Evolutionary conservation across 1,284 basidiomycete species (phyloP).

Genomic region (Malassezia psittaci): DNA sequence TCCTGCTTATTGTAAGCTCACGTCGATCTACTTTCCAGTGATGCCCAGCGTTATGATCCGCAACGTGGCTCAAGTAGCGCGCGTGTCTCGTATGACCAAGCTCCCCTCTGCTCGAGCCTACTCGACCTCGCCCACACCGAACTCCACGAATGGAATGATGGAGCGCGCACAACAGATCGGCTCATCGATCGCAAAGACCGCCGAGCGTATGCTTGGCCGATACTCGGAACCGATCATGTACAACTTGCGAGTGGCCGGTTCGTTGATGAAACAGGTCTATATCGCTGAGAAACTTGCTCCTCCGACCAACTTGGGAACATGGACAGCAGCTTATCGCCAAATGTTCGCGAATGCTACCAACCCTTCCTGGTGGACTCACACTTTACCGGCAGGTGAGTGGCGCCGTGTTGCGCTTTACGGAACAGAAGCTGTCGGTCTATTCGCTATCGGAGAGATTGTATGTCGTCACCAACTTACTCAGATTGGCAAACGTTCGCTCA

Average conservation of each 20-base stretch:
- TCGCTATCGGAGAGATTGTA: constrained; percentile 52
- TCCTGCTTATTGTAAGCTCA: background rate
- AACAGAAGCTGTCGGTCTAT: constrained; percentile 76
- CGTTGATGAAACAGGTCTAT: constrained; percentile 82
- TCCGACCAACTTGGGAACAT: constrained; percentile 59
- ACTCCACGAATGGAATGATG: background rate
- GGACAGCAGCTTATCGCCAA: constrained; percentile 63
- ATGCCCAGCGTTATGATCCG: constrained; percentile 14
- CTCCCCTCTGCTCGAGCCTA: constrained; percentile 3
- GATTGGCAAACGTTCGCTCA: constrained; percentile 19
- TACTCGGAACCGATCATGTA: constrained; percentile 32
- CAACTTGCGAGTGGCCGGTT: constrained; percentile 60
- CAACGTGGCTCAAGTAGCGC: background rate
- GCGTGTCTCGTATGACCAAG: constrained; percentile 3
- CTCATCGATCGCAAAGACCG: constrained; percentile 1
- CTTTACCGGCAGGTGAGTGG: constrained; percentile 66
- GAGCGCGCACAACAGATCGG: constrained; percentile 13
- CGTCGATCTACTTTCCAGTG: background rate
- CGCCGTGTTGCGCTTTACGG: constrained; percentile 67
- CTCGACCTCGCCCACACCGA: background rate
- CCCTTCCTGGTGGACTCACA: constrained; percentile 61
- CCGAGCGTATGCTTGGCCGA: constrained; percentile 12
- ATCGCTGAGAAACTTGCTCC: constrained; percentile 74
- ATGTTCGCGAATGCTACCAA: constrained; percentile 63
- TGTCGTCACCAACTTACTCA: constrained; percentile 9